A percentile compares a stretch with the other conserved stretches of the same genome.
Conservation (phyloP, 305 asterid genomes). For the Solanum hybrid region DNA sequence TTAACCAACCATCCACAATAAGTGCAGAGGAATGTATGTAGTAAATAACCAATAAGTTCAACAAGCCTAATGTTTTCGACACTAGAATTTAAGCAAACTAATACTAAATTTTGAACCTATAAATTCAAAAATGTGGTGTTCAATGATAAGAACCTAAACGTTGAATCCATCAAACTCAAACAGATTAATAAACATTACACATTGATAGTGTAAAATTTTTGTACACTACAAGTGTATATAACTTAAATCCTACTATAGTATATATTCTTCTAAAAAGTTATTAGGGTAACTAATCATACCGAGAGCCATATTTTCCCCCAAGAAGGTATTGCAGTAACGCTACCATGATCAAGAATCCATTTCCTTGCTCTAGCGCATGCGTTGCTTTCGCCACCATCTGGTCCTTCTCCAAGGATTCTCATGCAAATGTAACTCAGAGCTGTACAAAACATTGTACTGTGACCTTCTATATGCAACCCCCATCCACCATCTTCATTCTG, state of each 20-base stretch:
- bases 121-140: background rate
- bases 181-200: background rate
- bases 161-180: background rate
- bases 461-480: constrained; percentile 87
- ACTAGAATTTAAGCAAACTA: background rate
- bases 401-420: constrained; percentile 67
- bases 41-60: background rate
- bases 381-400: constrained; percentile 49
- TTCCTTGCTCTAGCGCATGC: constrained; percentile 65
- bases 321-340: constrained; percentile 66
- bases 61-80: background rate
- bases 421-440: constrained; percentile 60
- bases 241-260: background rate
- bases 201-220: background rate
- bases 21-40: background rate
- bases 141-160: background rate
- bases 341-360: constrained; percentile 77
- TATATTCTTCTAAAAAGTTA: background rate
- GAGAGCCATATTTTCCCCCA: constrained; percentile 92
- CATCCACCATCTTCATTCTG: constrained; percentile 91
- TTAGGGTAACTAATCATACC: constrained; percentile 20
- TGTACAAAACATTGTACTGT: constrained; percentile 76
- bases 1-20: background rate
- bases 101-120: background rate
- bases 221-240: background rate